A percentile compares a stretch with the other conserved stretches of the same genome.
These are phyloP conservation scores for Galerina marginata DNA, from an alignment of 768 basidiomycete genomes.

Conservation along the genomic window DNA sequence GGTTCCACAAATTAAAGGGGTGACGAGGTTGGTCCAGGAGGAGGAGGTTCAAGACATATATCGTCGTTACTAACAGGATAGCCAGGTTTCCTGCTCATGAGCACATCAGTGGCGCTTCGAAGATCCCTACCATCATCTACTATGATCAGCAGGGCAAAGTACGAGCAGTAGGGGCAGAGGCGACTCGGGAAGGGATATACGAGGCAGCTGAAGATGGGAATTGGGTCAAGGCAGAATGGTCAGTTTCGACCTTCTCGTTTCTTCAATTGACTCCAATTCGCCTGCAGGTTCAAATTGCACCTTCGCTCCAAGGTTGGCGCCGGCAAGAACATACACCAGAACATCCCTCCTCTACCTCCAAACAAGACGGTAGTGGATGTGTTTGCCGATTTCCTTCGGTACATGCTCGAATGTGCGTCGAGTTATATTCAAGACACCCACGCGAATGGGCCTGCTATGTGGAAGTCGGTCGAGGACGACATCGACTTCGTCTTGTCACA, in stretches of 20 bases:
- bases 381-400: constrained; percentile 53
- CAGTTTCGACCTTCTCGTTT: background rate
- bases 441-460: constrained; percentile 43
- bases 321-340: constrained; percentile 29
- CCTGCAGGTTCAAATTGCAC: constrained; percentile 38
- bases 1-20: constrained; percentile 23
- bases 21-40: constrained; percentile 18
- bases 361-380: constrained; percentile 47
- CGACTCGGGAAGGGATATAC: constrained; percentile 42
- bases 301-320: constrained; percentile 26
- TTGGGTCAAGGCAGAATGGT: constrained; percentile 50
- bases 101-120: constrained; percentile 38
- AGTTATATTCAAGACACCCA: constrained; percentile 51
- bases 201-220: constrained; percentile 47
- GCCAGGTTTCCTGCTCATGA: constrained; percentile 27
- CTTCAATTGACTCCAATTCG: background rate
- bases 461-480: constrained; percentile 41
- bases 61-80: background rate
- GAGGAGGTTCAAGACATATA: background rate
- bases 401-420: constrained; percentile 47
- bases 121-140: constrained; percentile 55
- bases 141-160: constrained; percentile 46
- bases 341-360: constrained; percentile 46
- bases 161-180: constrained; percentile 51
- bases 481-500: constrained; percentile 50